A percentile compares a stretch with the other conserved stretches of the same genome.
Conservation (phyloP, 129 eudicot genomes). For the Arctium lappa region DNA sequence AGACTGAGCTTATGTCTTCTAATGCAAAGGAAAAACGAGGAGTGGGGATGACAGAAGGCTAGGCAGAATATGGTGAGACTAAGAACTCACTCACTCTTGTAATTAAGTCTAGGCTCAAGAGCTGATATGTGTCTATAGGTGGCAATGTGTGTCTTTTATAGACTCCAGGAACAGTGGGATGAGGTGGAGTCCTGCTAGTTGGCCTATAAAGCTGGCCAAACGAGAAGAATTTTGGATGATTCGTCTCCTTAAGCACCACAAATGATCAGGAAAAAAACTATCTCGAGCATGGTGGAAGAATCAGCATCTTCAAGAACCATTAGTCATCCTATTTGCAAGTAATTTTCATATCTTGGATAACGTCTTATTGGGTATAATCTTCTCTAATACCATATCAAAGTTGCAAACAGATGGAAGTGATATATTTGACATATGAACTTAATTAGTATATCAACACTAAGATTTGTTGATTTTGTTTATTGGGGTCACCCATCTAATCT, state of each 20-base stretch:
- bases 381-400: not conserved
- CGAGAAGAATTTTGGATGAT: constrained; percentile 34
- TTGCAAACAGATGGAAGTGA: not conserved
- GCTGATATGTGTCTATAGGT: constrained; percentile 15
- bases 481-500: not conserved
- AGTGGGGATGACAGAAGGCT: not conserved
- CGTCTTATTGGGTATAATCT: not conserved
- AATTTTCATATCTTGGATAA: constrained; percentile 1
- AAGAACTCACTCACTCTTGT: not conserved
- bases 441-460: not conserved
- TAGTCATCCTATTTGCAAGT: not conserved
- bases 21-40: not conserved
- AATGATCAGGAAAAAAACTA: constrained; percentile 24
- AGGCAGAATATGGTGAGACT: not conserved
- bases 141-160: constrained; percentile 23
- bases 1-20: not conserved
- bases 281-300: constrained; percentile 33
- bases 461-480: not conserved
- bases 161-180: constrained; percentile 22
- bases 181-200: constrained; percentile 39
- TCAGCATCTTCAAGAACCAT: constrained; percentile 27
- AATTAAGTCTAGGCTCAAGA: not conserved
- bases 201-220: constrained; percentile 37
- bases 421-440: not conserved
- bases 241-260: constrained; percentile 48